Conservation (phyloP, 164 flowering plant genomes). For the Houttuynia cordata region DNA sequence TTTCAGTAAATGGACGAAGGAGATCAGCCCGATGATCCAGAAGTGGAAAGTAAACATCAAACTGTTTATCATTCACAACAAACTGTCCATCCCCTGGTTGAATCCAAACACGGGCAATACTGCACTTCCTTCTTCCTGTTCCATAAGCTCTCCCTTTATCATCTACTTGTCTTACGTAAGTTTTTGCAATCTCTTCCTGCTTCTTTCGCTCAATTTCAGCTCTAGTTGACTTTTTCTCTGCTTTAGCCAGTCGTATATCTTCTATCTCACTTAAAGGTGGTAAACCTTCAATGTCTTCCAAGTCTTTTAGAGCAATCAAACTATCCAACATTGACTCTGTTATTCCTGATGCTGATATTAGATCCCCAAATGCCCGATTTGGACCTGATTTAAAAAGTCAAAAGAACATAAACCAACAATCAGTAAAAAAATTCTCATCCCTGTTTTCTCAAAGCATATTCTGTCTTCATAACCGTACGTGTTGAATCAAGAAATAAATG, state of each 20-base stretch:
- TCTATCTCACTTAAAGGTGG: constrained; percentile 76
- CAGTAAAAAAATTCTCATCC: not conserved
- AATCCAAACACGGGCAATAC: constrained; percentile 91
- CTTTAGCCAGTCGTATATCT: constrained; percentile 58
- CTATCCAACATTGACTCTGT: constrained; percentile 88
- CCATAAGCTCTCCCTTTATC: constrained; percentile 95
- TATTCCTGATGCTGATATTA: constrained; percentile 83
- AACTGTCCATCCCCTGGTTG: constrained; percentile 90
- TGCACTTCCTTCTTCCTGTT: constrained; percentile 91
- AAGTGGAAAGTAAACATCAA: constrained; percentile 83
- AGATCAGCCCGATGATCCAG: constrained; percentile 91
- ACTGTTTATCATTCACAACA: constrained; percentile 62
- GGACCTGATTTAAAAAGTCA: constrained; percentile 43
- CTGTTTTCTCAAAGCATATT: not conserved
- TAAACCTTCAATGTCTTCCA: constrained; percentile 63
- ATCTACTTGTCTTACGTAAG: constrained; percentile 74
- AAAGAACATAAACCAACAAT: not conserved
- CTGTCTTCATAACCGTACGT: too few species aligned
- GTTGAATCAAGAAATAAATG: too few species aligned
- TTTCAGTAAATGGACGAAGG: constrained; percentile 82
- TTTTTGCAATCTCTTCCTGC: constrained; percentile 72
- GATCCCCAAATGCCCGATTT: constrained; percentile 91
- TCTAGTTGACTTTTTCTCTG: constrained; percentile 39
- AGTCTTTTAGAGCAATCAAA: constrained; percentile 73
- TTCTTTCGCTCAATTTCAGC: constrained; percentile 74